Conservation (phyloP, 805 yeast genomes). For the Saccharomycopsis fodiens region DNA sequence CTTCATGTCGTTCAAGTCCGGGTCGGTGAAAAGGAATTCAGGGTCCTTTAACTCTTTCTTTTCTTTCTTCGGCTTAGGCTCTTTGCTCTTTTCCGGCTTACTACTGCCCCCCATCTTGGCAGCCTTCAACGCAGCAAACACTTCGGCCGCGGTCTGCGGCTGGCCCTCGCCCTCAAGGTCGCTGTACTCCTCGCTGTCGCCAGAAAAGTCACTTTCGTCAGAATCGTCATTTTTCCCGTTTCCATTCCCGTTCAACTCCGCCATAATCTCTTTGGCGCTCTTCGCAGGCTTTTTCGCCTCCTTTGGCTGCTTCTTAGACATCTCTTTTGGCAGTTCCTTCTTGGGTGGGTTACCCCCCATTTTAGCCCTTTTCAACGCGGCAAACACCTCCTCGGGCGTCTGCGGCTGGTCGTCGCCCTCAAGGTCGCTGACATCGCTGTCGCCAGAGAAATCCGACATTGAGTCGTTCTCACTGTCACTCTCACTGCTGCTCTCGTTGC, state of each 20-base stretch:
- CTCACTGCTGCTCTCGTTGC: conserved; percentile 1
- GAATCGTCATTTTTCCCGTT: too few species aligned
- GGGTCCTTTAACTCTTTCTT: conserved; percentile 26
- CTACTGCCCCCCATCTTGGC: too few species aligned
- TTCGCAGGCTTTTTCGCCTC: conserved; percentile 3
- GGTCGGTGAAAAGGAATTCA: conserved; percentile 38
- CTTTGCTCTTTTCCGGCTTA: conserved; percentile 15
- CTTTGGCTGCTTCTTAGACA: conserved; percentile 23
- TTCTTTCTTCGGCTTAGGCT: conserved; percentile 33
- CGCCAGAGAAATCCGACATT: conserved; percentile 26
- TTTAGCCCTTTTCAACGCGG: conserved; percentile 35
- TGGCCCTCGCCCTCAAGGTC: conserved; percentile 21
- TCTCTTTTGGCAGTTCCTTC: conserved; percentile 23
- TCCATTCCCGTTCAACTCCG: conserved; percentile 22
- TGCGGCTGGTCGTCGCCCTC: conserved; percentile 25
- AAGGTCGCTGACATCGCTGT: conserved; percentile 21
- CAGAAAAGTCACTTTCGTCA: conserved; percentile 25
- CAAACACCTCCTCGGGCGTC: conserved; percentile 38
- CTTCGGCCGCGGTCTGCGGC: conserved; percentile 34
- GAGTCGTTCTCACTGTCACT: conserved; percentile 11
- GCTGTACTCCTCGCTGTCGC: conserved; percentile 23
- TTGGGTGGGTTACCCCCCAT: conserved; percentile 24
- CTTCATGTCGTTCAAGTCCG: conserved; percentile 72
- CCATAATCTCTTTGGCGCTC: conserved; percentile 20
- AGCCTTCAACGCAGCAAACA: conserved; percentile 37